Evolutionary conservation across 2,329 filamentous ascomycete genomes (phyloP), one percentile per base, ranked within the genome.

Genomic region (Neofusicoccum kwambonambiense): DNA sequence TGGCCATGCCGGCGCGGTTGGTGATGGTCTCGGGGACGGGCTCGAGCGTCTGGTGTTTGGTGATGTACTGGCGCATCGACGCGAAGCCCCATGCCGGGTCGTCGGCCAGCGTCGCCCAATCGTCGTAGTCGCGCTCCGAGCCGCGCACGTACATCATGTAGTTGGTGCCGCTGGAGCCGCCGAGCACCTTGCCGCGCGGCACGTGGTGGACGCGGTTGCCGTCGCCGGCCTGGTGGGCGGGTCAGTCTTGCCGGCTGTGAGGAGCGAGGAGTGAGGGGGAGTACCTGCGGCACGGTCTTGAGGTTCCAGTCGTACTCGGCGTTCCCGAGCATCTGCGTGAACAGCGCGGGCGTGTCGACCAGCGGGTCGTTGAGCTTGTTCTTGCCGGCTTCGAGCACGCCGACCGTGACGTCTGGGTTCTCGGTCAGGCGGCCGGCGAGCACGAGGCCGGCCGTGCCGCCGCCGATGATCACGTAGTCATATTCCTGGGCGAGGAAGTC

Each of bases 61-160:
- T 70, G 70, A 77, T 73, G 71, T 81, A 86, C 1, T 80, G 80
- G 15, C 81, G 73, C 35, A 84, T 75, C 9, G 76, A 76, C 3
- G 81, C 71, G 64, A 81, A 83, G 65, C 76, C 78, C 76, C 83
- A 86, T 75, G 68, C 37, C 1, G 56, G 9, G 41, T 47, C 41
- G n/a, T 13, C n/a, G 22, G 56, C 57, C 13, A 66, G 45, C 13
- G 62, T n/a, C 3, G 54, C 64, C 68, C 68, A 70, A 19, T 64
- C 62, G 22, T 68, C 66, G n/a, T 66, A 65, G 19, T 69, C 67
- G 47, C 35, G 50, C 3, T 37, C 39, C 1, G 41, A 58, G 34
- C 62, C 62, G 17, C 51, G 41, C 31, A 78, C 78, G 75, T 81
- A 82, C 70, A 68, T 58, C 54, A 58, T 58, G 15, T 66, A 65